Evolutionary conservation across 169 alveolate genomes (phyloP).

Genomic region (Plasmodium blacklocki): DNA sequence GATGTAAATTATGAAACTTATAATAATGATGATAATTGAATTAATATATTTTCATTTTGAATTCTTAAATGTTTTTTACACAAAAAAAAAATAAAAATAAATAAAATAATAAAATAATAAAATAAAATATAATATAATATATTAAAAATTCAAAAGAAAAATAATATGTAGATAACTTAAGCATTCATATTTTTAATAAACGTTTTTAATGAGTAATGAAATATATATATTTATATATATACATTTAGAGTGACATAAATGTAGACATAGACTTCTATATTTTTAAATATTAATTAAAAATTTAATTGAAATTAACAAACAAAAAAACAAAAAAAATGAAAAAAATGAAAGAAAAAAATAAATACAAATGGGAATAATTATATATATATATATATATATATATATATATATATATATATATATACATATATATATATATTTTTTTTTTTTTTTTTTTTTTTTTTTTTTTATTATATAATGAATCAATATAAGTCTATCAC

Average conservation of each 20-base stretch:
- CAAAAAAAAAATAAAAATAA: background rate
- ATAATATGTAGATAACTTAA: background rate
- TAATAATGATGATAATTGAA: conserved; percentile 49
- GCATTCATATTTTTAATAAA: background rate
- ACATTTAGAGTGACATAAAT: no score
- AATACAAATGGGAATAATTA: background rate
- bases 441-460: no score
- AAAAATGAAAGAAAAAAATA: background rate
- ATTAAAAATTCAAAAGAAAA: background rate
- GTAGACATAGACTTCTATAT: background rate
- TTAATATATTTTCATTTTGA: background rate
- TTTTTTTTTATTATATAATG: background rate
- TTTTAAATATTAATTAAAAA: conserved; percentile 6
- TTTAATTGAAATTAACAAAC: conserved; percentile 1
- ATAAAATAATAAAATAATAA: no score
- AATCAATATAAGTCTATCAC: conserved; percentile 23
- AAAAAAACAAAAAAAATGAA: no score
- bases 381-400: background rate
- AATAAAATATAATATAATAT: background rate
- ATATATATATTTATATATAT: no score
- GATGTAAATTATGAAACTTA: conserved; percentile 51
- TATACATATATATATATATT: background rate
- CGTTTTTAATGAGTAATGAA: no score
- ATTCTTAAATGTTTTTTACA: background rate
- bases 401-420: background rate